Evolutionary conservation across 495 filamentous ascomycete genomes (phyloP).

Genomic region (Aspergillus carlsbadensis): DNA sequence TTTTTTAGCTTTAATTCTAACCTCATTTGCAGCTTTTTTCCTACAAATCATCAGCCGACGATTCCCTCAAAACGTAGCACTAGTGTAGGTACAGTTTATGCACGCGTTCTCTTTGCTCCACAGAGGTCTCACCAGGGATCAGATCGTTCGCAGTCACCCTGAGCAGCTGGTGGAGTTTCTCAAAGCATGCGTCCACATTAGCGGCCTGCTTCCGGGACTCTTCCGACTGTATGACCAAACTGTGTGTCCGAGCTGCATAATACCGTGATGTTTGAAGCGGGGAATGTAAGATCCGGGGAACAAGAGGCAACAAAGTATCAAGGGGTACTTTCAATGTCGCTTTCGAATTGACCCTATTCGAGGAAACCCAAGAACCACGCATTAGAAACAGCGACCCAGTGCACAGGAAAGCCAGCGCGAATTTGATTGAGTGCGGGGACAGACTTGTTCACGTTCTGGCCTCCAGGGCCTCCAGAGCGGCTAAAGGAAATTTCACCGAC

Average conservation of each 20-base stretch:
- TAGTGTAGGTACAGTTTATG: conserved; percentile 57
- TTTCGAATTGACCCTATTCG: conserved; percentile 82
- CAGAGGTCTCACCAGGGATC: conserved; percentile 66
- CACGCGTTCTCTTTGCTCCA: conserved; percentile 56
- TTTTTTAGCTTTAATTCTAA: conserved; percentile 74
- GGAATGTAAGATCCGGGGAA: conserved; percentile 69
- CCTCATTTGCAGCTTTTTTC: conserved; percentile 67
- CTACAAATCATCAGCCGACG: conserved; percentile 39
- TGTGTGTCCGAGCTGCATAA: conserved; percentile 60
- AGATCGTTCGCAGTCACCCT: conserved; percentile 47
- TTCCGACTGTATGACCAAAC: conserved; percentile 67
- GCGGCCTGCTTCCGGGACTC: conserved; percentile 61
- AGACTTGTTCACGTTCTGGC: conserved; percentile 97
- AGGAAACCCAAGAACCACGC: conserved; percentile 2
- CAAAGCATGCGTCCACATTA: conserved; percentile 65
- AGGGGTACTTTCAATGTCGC: conserved; percentile 71
- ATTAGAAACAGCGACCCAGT: conserved; percentile 8
- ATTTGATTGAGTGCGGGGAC: conserved; percentile 23
- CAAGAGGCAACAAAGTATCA: conserved; percentile 51
- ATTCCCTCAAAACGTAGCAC: not conserved
- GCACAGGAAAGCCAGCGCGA: conserved; percentile 5
- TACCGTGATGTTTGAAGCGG: conserved; percentile 67
- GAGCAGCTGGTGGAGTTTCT: conserved; percentile 60
- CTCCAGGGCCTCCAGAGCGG: conserved; percentile 87
- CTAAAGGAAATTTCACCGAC: conserved; percentile 70